Evolutionary conservation across 140 eudicot genomes (phyloP).

Genomic region (Cichorium intybus): DNA sequence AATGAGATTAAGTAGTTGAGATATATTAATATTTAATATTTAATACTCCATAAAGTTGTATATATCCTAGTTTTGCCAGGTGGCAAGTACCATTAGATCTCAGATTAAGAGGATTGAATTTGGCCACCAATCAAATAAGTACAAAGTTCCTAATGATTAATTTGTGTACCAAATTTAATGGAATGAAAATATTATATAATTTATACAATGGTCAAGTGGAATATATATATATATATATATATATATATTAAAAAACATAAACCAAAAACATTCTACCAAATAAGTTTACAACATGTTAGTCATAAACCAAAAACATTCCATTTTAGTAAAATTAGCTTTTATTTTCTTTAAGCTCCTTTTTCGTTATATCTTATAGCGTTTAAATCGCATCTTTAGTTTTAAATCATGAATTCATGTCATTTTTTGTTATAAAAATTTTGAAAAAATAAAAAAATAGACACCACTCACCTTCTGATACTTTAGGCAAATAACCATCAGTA

Average conservation of each 20-base stretch:
- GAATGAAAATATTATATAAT: not conserved
- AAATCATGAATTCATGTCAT: not conserved
- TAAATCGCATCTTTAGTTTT: slow-evolving; percentile 1
- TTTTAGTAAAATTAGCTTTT: not conserved
- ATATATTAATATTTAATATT: too few relatives aligned
- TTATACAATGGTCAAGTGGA: not conserved
- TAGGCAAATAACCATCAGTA: slow-evolving; percentile 83
- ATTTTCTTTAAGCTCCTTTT: not conserved
- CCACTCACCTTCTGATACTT: slow-evolving; percentile 89
- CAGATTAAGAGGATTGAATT: not conserved
- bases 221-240: too few relatives aligned
- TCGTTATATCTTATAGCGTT: not conserved
- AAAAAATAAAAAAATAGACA: not conserved
- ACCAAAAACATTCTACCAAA: not conserved
- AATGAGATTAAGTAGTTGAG: not conserved
- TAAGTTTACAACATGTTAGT: not conserved
- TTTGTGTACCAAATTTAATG: not conserved
- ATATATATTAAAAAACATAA: too few relatives aligned
- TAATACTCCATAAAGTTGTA: slow-evolving; percentile 15
- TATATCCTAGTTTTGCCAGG: not conserved
- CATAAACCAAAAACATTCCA: not conserved
- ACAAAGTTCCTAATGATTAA: not conserved
- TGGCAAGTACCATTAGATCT: not conserved
- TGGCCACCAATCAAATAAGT: slow-evolving; percentile 2
- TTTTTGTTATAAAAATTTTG: not conserved